Conservation (phyloP, 2,329 filamentous ascomycete species). For the Monosporascus cannonballus region DNA sequence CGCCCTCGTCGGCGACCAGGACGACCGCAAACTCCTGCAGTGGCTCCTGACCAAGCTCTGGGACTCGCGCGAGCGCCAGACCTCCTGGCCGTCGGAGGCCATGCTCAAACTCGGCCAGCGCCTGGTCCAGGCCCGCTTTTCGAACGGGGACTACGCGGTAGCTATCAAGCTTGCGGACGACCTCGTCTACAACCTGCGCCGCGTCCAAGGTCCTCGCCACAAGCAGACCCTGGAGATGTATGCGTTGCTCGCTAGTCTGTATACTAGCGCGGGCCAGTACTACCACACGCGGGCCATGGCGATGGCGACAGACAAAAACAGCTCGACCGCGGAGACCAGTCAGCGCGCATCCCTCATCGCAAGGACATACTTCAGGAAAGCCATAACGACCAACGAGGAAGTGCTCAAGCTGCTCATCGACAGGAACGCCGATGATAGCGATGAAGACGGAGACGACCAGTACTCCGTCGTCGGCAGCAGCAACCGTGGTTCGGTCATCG, state of each 20-base stretch:
- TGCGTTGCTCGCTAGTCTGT: neutral
- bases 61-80: neutral
- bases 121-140: neutral
- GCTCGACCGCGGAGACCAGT: neutral
- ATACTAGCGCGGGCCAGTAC: neutral
- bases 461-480: neutral
- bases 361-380: neutral
- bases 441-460: neutral
- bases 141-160: neutral
- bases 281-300: neutral
- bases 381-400: neutral
- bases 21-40: neutral
- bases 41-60: neutral
- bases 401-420: neutral
- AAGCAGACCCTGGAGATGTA: neutral
- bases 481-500: neutral
- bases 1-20: neutral
- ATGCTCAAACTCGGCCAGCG: neutral
- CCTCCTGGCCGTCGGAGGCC: neutral
- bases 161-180: slow-evolving; percentile 1
- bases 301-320: neutral
- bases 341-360: neutral
- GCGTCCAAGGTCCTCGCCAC: slow-evolving; percentile 1
- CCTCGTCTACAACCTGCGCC: slow-evolving; percentile 1
- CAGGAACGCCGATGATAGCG: neutral